Evolutionary conservation across 345 rosid genomes (phyloP), one percentile per base, ranked within the genome.

Genomic region (Pistacia vera): DNA sequence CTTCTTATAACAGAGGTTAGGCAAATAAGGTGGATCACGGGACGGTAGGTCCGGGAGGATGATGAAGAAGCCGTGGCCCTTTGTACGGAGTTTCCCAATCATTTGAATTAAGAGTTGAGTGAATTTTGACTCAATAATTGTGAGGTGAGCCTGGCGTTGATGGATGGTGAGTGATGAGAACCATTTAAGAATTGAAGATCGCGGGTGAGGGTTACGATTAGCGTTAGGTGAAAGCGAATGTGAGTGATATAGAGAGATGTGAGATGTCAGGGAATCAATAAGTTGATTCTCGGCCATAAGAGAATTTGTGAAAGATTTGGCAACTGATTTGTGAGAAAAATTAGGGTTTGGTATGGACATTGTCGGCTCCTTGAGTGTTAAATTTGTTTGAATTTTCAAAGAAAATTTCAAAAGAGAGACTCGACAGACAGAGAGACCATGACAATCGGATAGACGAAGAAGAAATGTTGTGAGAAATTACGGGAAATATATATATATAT

Each of bases 241-340:
- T 63, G 93, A 85, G 72, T 92, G 81, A 83, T 91, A 93, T 75
- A 95, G 97, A 48, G 99, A 88, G 82, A 95, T 92, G 84, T 95
- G 99, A 65, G 96, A 81, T 41, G 97, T 91, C 74, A 95, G 94
- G 8, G 93, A 89, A 82, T 89, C 98, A 28, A 95, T 75, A 57
- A 93, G 81, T 70, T 90, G 88, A 78, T 84, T 84, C 80, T 83
- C 86, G 74, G 91, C 77, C 90, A 84, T 80, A 76, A 78, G 68
- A 35, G 93, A 80, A 72, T 72, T 69, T 54, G 80, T 20, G 16
- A 48, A 75, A n/a, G 56, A 28, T n/a, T 75, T 33, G 48, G 81
- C 49, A 2, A 59, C 66, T 36, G 63, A 63, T 8, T 25, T 49
- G 48, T 46, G 62, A 58, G 76, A 59, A 35, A 73, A 60, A 79